Conservation (phyloP, 2,329 filamentous ascomycete species). For the Venturia asperata region DNA sequence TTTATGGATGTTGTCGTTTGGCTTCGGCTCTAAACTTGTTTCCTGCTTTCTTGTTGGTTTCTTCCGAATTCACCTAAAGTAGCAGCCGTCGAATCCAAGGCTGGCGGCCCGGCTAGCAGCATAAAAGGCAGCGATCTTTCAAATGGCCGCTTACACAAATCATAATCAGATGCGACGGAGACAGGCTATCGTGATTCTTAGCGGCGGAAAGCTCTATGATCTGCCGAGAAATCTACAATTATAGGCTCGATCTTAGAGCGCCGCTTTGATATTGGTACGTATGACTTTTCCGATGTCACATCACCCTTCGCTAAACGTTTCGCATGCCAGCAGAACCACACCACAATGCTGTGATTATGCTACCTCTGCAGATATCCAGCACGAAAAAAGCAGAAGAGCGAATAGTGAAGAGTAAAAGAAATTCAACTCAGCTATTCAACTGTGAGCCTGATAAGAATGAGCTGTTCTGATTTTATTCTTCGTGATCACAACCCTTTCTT, state of each 20-base stretch:
- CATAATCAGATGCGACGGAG: too few relatives aligned
- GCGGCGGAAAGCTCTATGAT: too few relatives aligned
- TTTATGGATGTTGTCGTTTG: neutral
- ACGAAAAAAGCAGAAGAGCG: neutral
- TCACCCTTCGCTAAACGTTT: neutral
- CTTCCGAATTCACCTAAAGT: neutral
- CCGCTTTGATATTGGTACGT: neutral
- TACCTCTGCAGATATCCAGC: neutral
- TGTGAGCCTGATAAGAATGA: neutral
- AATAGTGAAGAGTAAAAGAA: neutral
- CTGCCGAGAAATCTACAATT: too few relatives aligned
- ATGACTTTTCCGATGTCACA: neutral
- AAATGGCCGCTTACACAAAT: too few relatives aligned
- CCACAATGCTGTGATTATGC: neutral
- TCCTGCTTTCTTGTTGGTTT: too few relatives aligned
- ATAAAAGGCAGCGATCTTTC: neutral
- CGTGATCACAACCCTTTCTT: neutral
- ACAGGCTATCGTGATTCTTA: too few relatives aligned
- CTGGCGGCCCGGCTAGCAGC: neutral
- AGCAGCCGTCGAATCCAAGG: neutral
- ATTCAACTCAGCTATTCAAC: neutral
- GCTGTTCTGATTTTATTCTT: neutral
- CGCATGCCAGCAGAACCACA: neutral
- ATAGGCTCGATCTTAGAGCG: neutral
- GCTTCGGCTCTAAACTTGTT: neutral